Conservation (phyloP, 345 rosid genomes). For the Camelina laxa region DNA sequence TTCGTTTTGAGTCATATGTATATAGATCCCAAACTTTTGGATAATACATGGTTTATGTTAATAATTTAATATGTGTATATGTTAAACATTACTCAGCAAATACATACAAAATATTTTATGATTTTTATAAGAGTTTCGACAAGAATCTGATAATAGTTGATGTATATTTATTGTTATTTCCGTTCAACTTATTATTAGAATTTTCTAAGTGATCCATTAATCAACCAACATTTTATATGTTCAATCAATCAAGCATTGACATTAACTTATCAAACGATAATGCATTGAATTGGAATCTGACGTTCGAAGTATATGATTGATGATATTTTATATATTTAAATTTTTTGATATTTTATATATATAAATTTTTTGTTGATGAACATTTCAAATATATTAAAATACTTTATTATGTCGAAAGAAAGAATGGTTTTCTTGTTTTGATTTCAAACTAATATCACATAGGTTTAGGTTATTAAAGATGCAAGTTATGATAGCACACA, state of each 20-base stretch:
- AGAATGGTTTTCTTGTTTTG: neutral
- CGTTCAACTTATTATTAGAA: neutral
- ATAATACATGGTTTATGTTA: neutral
- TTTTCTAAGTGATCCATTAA: neutral
- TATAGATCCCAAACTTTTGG: neutral
- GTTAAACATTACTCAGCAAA: neutral
- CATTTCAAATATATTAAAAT: neutral
- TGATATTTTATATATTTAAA: neutral
- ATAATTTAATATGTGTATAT: neutral
- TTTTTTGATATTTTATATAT: neutral
- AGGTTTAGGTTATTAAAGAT: too few species aligned
- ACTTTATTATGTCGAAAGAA: neutral
- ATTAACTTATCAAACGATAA: neutral
- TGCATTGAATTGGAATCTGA: constrained; percentile 11
- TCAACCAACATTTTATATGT: constrained; percentile 3
- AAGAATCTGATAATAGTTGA: neutral
- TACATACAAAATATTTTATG: neutral
- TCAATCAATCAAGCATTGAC: constrained; percentile 35
- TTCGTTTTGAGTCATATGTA: constrained; percentile 21
- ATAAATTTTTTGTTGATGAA: neutral
- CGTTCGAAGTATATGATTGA: constrained; percentile 19
- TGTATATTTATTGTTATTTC: neutral
- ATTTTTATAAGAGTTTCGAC: neutral
- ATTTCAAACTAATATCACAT: too few species aligned
- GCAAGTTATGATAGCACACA: too few species aligned